Percentiles rank a stretch among this genome's conserved stretches.
phyloP scores from a whole-genome alignment of 176 grass and related monocot species.

The Avena insularis region DNA sequence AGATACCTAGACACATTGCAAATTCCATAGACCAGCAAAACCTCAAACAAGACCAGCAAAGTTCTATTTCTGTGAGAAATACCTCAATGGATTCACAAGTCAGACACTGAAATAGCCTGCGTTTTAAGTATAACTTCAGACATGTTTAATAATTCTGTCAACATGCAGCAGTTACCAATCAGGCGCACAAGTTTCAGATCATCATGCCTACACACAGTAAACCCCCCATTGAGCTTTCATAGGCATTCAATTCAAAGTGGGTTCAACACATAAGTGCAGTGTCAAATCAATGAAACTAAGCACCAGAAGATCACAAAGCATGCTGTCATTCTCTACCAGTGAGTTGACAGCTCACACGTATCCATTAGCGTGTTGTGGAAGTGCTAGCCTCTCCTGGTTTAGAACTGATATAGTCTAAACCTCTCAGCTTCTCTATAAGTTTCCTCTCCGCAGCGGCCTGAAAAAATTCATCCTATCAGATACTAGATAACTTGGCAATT shows the following conservation, averaged over 20 bases:
- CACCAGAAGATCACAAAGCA: background rate
- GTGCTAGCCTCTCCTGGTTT: conserved; percentile 30
- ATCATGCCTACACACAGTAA: background rate
- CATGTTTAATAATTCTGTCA: background rate
- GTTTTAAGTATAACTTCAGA: background rate
- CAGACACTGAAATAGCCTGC: background rate
- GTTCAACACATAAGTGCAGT: background rate
- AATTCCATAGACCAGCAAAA: background rate
- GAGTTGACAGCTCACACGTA: background rate
- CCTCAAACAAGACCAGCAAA: background rate
- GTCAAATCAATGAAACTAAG: background rate
- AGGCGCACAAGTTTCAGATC: background rate
- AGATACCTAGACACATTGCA: background rate
- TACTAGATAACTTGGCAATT: background rate
- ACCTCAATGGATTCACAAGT: background rate
- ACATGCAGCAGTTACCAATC: background rate
- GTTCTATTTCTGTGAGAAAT: background rate
- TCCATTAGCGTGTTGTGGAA: conserved; percentile 5
- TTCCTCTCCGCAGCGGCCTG: conserved; percentile 86
- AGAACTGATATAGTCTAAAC: conserved; percentile 61
- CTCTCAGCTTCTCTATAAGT: conserved; percentile 77
- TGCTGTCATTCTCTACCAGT: background rate
- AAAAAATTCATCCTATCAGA: conserved; percentile 30
- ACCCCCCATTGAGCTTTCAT: background rate
- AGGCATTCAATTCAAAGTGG: background rate